Percentiles rank a stretch among this genome's conserved stretches.
Evolutionary conservation across 2,329 filamentous ascomycete genomes (phyloP).

Genomic region (Nothophoma quercina): DNA sequence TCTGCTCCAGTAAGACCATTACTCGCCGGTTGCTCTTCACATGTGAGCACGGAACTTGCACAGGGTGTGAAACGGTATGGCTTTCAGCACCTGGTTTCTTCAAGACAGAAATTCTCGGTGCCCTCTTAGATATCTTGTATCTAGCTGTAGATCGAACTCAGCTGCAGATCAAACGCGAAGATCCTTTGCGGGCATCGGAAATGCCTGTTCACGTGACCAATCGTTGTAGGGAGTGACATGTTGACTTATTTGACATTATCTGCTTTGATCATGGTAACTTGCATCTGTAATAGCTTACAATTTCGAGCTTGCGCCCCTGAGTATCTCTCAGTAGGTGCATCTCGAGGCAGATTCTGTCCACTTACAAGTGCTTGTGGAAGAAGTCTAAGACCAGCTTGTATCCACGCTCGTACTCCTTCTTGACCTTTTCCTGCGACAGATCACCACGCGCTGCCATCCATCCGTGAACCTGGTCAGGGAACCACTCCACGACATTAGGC

Average conservation of each 20-base stretch:
- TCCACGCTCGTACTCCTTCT: conserved; percentile 59
- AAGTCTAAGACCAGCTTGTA: conserved; percentile 59
- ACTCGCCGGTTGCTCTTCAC: neutral
- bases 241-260: neutral
- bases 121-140: no score
- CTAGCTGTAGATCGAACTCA: no score
- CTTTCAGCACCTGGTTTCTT: no score
- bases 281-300: conserved; percentile 10
- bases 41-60: neutral
- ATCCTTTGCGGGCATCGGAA: no score
- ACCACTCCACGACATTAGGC: conserved; percentile 58
- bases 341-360: conserved; percentile 6
- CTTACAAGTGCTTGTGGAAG: conserved; percentile 63
- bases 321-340: conserved; percentile 22
- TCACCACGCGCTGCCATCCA: conserved; percentile 57
- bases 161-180: no score
- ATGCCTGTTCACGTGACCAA: conserved; percentile 15
- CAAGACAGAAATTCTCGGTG: no score
- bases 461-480: conserved; percentile 56
- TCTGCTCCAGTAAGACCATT: neutral
- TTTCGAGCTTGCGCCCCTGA: conserved; percentile 28
- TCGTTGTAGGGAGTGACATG: neutral
- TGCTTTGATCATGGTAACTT: neutral
- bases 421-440: conserved; percentile 57
- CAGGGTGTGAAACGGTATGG: neutral